Conservation (phyloP, 345 rosid species). For the Boechera stricta region DNA sequence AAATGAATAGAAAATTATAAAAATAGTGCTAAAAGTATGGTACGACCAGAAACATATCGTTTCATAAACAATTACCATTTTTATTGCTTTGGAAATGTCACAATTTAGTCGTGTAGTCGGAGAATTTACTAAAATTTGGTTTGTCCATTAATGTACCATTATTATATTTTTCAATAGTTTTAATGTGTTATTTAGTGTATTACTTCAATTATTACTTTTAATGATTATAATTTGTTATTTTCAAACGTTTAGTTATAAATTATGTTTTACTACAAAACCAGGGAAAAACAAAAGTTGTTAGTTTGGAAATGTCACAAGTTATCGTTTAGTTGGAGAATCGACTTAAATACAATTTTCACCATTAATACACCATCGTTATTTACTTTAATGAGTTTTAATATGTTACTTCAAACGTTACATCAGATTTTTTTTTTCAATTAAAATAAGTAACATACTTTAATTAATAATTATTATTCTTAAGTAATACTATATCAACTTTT, state of each 20-base stretch:
- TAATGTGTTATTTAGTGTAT: no score
- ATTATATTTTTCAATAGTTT: neutral
- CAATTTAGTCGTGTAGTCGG: neutral
- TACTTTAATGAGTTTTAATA: neutral
- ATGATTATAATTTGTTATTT: neutral
- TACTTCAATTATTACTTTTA: neutral
- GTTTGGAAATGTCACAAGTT: neutral
- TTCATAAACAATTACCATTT: neutral
- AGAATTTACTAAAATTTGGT: neutral
- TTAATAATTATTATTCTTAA: no score
- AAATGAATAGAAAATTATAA: neutral
- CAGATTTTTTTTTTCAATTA: no score
- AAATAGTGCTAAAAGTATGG: neutral
- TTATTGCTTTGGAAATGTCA: neutral
- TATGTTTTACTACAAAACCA: neutral
- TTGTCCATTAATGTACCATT: neutral
- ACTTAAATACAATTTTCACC: neutral
- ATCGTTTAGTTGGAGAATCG: neutral
- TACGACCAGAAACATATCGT: neutral
- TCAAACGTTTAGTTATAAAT: neutral
- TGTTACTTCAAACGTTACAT: neutral
- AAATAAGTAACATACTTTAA: no score
- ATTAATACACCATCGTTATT: neutral
- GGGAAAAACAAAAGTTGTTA: neutral
- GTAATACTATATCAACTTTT: neutral